phyloP scores from a whole-genome alignment of 305 asterid species.

The Fraxinus xanthoxyloides region DNA sequence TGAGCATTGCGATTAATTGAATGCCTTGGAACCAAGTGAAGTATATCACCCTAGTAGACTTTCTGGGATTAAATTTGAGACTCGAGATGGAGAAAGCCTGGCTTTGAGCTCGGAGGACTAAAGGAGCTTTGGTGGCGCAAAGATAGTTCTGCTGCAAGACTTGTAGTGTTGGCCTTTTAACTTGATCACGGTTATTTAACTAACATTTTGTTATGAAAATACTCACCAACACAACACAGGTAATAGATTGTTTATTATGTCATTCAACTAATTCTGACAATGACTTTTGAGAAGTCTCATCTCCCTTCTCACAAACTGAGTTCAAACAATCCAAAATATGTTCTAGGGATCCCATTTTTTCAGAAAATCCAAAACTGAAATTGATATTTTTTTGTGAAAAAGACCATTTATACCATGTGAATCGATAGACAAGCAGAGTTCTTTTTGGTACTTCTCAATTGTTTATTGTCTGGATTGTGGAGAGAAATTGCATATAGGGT shows the following conservation, averaged over 20 bases:
- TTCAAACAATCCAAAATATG: neutral
- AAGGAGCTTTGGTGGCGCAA: neutral
- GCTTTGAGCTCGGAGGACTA: neutral
- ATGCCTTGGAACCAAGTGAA: neutral
- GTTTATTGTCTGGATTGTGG: neutral
- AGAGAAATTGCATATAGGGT: neutral
- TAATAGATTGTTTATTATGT: neutral
- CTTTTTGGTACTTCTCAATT: neutral
- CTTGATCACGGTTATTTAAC: neutral
- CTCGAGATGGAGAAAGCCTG: neutral
- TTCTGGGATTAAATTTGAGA: neutral
- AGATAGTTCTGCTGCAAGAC: neutral
- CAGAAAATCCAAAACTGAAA: neutral
- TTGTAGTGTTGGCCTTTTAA: neutral
- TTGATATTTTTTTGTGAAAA: neutral
- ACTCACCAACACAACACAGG: neutral
- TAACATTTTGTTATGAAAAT: neutral
- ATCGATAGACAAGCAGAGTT: neutral
- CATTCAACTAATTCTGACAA: neutral
- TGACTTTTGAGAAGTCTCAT: neutral
- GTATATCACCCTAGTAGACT: neutral
- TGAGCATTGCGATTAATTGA: neutral
- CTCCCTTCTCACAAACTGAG: neutral
- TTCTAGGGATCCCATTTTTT: neutral
- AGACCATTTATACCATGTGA: neutral